These are phyloP conservation scores for Hanseniaspora lachancei DNA, from an alignment of 805 yeast genomes.

Conservation along the genomic window DNA sequence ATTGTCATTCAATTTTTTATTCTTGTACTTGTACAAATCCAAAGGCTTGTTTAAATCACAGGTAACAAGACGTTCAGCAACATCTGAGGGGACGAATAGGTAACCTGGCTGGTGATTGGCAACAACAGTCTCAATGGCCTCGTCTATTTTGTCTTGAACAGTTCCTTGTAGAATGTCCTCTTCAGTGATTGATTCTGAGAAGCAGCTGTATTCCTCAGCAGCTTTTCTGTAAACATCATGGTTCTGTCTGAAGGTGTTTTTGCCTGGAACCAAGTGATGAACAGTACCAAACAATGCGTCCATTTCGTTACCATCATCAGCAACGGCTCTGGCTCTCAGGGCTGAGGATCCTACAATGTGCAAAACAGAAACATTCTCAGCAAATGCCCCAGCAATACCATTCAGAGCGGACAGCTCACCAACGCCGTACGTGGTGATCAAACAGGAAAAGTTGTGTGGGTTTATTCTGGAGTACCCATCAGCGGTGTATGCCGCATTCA, in stretches of 20 bases:
- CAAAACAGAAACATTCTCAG: slow-evolving; percentile 66
- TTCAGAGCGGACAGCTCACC: slow-evolving; percentile 79
- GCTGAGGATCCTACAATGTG: slow-evolving; percentile 63
- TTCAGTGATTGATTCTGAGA: slow-evolving; percentile 34
- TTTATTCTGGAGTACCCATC: slow-evolving; percentile 73
- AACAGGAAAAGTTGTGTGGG: slow-evolving; percentile 45
- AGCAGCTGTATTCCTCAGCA: slow-evolving; percentile 42
- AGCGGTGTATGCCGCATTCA: slow-evolving; percentile 79
- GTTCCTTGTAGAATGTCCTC: slow-evolving; percentile 30
- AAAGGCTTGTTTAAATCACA: slow-evolving; percentile 28
- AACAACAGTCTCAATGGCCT: slow-evolving; percentile 43
- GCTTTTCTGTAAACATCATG: slow-evolving; percentile 54
- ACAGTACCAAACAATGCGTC: slow-evolving; percentile 50
- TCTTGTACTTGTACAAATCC: slow-evolving; percentile 20
- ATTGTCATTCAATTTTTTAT: slow-evolving; percentile 20
- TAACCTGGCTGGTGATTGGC: slow-evolving; percentile 66
- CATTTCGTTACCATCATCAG: slow-evolving; percentile 74
- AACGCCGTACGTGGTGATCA: slow-evolving; percentile 64
- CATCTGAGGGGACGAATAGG: slow-evolving; percentile 61
- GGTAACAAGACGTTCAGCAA: slow-evolving; percentile 37
- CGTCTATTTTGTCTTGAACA: slow-evolving; percentile 42
- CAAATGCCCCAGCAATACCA: slow-evolving; percentile 70
- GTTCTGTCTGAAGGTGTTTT: slow-evolving; percentile 39
- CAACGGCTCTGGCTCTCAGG: slow-evolving; percentile 22
- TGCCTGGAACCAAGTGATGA: slow-evolving; percentile 51